These are phyloP conservation scores for Boletus subparvulus DNA, from an alignment of 768 basidiomycete genomes.

Conservation along the genomic window DNA sequence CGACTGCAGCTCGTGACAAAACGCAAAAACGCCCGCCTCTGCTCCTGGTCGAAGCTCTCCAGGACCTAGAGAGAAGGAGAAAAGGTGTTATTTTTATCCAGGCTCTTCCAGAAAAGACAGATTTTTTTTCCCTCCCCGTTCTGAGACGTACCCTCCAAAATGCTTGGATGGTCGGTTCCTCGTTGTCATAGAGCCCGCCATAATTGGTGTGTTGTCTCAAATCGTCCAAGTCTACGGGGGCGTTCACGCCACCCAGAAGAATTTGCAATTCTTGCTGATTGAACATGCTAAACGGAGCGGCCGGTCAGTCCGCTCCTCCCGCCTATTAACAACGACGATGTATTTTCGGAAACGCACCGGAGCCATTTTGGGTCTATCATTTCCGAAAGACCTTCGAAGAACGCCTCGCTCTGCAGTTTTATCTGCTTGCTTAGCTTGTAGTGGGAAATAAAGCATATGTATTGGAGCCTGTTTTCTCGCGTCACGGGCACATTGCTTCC, in stretches of 20 bases:
- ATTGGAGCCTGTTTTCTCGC: conserved; percentile 82
- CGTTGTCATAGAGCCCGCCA: conserved; percentile 73
- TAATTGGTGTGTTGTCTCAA: conserved; percentile 75
- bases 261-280: conserved; percentile 95
- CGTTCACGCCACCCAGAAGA: conserved; percentile 83
- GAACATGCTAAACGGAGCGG: conserved; percentile 69
- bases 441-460: conserved; percentile 87
- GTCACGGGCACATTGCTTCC: conserved; percentile 86
- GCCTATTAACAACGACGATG: background rate
- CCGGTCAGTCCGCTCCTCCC: conserved; percentile 4
- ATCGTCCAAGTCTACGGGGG: conserved; percentile 83
- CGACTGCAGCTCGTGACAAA: conserved; percentile 94
- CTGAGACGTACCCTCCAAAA: conserved; percentile 78
- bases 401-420: conserved; percentile 74
- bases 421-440: conserved; percentile 90
- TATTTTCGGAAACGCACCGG: conserved; percentile 39
- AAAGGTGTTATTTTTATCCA: background rate
- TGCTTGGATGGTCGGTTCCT: conserved; percentile 64
- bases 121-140: background rate
- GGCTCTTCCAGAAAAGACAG: background rate
- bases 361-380: conserved; percentile 93
- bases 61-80: conserved; percentile 54
- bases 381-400: conserved; percentile 90
- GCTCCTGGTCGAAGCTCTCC: conserved; percentile 73
- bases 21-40: conserved; percentile 72